Evolutionary conservation across 306 rosid species (phyloP), one percentile per base, ranked within the genome.

Genomic region (Calophaca sinica): DNA sequence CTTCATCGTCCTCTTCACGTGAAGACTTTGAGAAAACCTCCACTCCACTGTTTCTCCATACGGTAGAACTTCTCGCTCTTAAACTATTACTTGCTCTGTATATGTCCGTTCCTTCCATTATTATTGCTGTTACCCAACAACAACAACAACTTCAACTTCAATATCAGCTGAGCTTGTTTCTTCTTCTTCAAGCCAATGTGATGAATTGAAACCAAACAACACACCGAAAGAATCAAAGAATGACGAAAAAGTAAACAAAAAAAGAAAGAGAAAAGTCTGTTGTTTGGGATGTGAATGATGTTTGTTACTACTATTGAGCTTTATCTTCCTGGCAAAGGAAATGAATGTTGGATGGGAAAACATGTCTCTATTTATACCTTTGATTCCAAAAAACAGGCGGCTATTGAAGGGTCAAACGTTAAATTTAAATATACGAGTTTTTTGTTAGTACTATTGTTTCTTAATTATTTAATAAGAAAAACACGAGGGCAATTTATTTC

Each of bases 1-100:
- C 89, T 84, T 89, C 96, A 36, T 90, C 96, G 1, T 90, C 84
- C 46, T 87, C 93, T 12, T 80, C 77, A 1, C 66, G 74, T 0
- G 77, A 68, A 13, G 96, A 89, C 26, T 74, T 82, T 0, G 93
- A 83, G 69, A 90, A 93, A 33, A 81, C 81, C 12, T 88, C 93
- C 11, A 52, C 68, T 2, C 70, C 74, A 68, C 62, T 79, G 82
- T 80, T 76, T 74, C 86, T 86, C 92, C 96, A 88, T n/a, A 44
- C 49, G 0, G 88, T 54, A 0, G 90, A 75, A 62, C 78, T 80
- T 52, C 89, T 9, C 1, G 42, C 73, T 72, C 86, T 7, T 9
- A 77, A 50, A 41, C 85, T 84, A 39, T 53, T 85, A 36, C 75
- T 67, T 0, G 85, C 88, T 73, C 73, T 49, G 61, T 85, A 81